phyloP scores from a whole-genome alignment of 2,329 filamentous ascomycete genomes.

The Taxawa tesnikishii region DNA sequence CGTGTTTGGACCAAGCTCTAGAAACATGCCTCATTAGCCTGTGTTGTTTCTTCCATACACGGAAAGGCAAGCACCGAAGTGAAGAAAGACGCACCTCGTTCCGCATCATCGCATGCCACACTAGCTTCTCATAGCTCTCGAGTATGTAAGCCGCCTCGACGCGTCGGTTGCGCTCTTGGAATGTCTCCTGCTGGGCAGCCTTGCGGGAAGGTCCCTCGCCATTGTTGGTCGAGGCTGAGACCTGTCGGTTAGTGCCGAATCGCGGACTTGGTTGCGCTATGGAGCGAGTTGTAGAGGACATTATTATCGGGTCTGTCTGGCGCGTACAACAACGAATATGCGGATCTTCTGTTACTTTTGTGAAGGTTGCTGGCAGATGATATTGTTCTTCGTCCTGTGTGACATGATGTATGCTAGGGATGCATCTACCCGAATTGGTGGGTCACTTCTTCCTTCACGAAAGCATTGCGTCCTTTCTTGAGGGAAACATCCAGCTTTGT shows the following conservation, averaged over 20 bases:
- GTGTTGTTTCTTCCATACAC: no score
- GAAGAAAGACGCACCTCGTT: slow-evolving; percentile 5
- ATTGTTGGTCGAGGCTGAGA: background rate
- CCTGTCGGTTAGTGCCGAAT: background rate
- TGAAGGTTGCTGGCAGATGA: no score
- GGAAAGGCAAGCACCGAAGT: background rate
- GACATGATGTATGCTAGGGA: no score
- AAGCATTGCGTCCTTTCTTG: no score
- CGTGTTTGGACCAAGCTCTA: slow-evolving; percentile 7
- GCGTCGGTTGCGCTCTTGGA: slow-evolving; percentile 5
- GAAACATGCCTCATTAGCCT: background rate
- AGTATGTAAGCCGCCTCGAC: slow-evolving; percentile 5
- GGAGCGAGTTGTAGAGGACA: background rate
- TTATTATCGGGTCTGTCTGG: no score
- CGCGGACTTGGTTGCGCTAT: background rate
- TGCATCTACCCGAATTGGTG: no score
- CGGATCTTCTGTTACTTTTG: no score
- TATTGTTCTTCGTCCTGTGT: no score
- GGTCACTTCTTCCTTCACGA: no score
- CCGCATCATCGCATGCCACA: slow-evolving; percentile 7
- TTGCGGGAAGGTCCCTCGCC: background rate
- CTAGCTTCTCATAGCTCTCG: slow-evolving; percentile 6
- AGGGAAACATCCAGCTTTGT: no score
- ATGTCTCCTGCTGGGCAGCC: slow-evolving; percentile 3
- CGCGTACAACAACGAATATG: no score